A percentile compares a stretch with the other conserved stretches of the same genome.
Evolutionary conservation across 75 land plant genomes (phyloP).

Genomic region (Pinus albicaulis): DNA sequence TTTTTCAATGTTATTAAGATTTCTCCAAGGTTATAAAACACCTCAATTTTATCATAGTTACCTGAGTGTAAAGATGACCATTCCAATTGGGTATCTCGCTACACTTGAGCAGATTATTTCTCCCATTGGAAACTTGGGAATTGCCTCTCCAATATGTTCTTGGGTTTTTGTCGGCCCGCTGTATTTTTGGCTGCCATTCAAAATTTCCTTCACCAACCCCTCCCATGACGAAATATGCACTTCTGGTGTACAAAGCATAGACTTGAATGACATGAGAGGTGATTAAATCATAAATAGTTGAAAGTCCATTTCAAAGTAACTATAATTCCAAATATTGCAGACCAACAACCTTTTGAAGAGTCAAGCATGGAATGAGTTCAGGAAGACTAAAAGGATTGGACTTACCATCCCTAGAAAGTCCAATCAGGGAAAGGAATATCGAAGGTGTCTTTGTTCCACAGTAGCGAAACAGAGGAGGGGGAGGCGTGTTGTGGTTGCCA

Average conservation of each 20-base stretch:
- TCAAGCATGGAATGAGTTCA: too few relatives aligned
- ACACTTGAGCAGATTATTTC: constrained; percentile 43
- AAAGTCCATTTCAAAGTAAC: background rate
- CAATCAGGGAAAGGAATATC: constrained; percentile 81
- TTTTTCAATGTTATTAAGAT: too few relatives aligned
- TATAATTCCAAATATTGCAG: background rate
- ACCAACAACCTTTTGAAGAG: background rate
- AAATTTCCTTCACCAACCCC: constrained; percentile 23
- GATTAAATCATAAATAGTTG: background rate
- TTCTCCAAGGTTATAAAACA: too few relatives aligned
- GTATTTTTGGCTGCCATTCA: constrained; percentile 27
- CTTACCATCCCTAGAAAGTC: constrained; percentile 86
- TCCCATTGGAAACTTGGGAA: constrained; percentile 16
- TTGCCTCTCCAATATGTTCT: constrained; percentile 70
- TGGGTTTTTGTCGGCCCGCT: constrained; percentile 46
- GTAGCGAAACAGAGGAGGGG: constrained; percentile 68
- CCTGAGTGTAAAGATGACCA: constrained; percentile 38
- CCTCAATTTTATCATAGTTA: background rate
- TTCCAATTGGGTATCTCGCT: constrained; percentile 40
- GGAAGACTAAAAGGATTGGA: background rate
- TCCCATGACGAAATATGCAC: constrained; percentile 59
- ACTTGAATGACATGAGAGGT: too few relatives aligned
- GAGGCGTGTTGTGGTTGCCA: constrained; percentile 7
- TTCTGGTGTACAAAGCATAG: too few relatives aligned
- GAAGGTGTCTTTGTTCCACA: constrained; percentile 30